Evolutionary conservation across 164 flowering plant genomes (phyloP).

Genomic region (Houttuynia cordata): DNA sequence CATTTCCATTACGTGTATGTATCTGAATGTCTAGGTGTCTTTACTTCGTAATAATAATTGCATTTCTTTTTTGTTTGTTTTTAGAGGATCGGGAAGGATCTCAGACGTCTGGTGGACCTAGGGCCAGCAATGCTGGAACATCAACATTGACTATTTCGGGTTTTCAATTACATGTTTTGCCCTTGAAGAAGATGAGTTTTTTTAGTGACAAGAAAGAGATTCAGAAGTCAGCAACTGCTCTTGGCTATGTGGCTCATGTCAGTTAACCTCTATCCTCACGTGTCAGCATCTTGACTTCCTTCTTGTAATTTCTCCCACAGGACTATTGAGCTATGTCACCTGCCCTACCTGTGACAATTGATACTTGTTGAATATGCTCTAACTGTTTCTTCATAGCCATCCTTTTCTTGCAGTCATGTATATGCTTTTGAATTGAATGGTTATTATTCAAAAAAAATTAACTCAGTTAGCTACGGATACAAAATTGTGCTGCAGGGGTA

Average conservation of each 20-base stretch:
- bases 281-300: neutral
- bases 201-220: conserved; percentile 86
- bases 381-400: too few relatives aligned
- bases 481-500: too few relatives aligned
- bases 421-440: neutral
- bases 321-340: neutral
- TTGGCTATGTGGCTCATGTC: conserved; percentile 94
- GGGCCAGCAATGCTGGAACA: conserved; percentile 34
- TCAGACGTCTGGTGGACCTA: conserved; percentile 11
- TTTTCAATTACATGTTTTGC: conserved; percentile 51
- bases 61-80: too few relatives aligned
- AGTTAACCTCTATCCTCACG: conserved; percentile 18
- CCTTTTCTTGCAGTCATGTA: neutral
- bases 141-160: conserved; percentile 60
- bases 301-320: neutral
- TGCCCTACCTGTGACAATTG: neutral
- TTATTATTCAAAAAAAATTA: too few relatives aligned
- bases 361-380: neutral
- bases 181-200: conserved; percentile 68
- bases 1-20: neutral
- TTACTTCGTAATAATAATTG: neutral
- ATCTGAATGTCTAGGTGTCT: conserved; percentile 13
- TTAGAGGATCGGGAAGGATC: conserved; percentile 32
- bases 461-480: too few relatives aligned
- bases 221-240: conserved; percentile 80